Base-by-base conservation (phyloP, 306 rosid genomes). In the Rosa chinensis region DNA sequence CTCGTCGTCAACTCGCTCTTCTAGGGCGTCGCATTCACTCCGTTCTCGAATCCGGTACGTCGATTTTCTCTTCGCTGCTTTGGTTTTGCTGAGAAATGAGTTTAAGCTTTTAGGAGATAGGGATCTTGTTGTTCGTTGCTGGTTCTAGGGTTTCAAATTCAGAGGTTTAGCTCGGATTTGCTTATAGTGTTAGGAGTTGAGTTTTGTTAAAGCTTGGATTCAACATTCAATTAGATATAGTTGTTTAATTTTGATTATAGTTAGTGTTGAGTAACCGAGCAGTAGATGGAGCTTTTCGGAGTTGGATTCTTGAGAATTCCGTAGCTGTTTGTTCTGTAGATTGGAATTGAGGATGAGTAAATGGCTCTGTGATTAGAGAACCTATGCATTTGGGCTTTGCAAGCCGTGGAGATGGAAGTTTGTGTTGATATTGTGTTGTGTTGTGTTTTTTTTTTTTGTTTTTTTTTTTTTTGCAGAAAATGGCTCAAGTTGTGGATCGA, bases 401-500 rank as follows among this genome's bases (percentile, higher is more conserved):
- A 32, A 32, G 37, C 37, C 37, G 37, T 32, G 37, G 48, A 17
- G 21, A 5, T 59, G 64, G 40, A 55, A 23, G 12, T 21, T 75
- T 55, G 42, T 40, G 44, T 74, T 59, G 68, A 56, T 37, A 28
- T 6, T 82, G 55, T 59, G 48, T 18, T 61, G 20, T 70, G 20
- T 43, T 1, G 25, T 25, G 25, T 25, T 28, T 28, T 28, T 28
- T 28, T 28, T 1, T 28, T 28, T 28, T 28, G 1, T 7, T 73
- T 39, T 73, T 1, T 28, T 28, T 28, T 28, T 28, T 7, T 73
- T 39, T 73, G 68, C 73, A 85, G 83, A 81, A 82, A 80, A 95
- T 95, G 99, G 86, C 98, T 69, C 87, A 83, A 70, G 97, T n/a
- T 78, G 97, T 90, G 87, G 91, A 87, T 48, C 87, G 86, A 42